Conservation (phyloP, 495 filamentous ascomycete species). For the Cercophora sp. region DNA sequence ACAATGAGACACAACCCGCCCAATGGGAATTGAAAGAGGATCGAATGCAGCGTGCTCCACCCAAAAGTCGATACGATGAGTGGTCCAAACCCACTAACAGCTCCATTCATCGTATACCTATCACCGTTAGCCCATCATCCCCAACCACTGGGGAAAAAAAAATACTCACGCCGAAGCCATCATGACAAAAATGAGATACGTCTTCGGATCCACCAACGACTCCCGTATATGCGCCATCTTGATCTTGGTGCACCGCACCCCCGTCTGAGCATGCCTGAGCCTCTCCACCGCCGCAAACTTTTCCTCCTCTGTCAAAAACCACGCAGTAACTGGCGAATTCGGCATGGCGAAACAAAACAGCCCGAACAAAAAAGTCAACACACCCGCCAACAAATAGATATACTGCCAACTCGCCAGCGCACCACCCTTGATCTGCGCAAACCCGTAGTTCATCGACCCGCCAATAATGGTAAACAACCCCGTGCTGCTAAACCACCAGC, state of each 20-base stretch:
- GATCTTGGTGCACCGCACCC: conserved; percentile 62
- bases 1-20: conserved; percentile 60
- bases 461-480: conserved; percentile 48
- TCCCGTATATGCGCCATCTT: conserved; percentile 20
- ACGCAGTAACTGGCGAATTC: conserved; percentile 70
- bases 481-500: conserved; percentile 36
- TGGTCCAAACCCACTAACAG: conserved; percentile 71
- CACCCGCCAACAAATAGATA: conserved; percentile 76
- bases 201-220: conserved; percentile 67
- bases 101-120: conserved; percentile 67
- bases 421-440: conserved; percentile 57
- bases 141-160: conserved; percentile 30
- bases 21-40: conserved; percentile 70
- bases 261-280: conserved; percentile 56
- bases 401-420: conserved; percentile 51
- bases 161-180: conserved; percentile 48
- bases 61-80: conserved; percentile 73
- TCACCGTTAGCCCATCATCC: background rate
- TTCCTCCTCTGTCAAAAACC: conserved; percentile 67
- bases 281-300: conserved; percentile 64
- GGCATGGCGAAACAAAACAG: conserved; percentile 57
- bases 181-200: conserved; percentile 42
- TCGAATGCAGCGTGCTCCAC: conserved; percentile 59
- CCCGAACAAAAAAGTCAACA: conserved; percentile 43
- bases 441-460: conserved; percentile 55